phyloP scores from a whole-genome alignment of 2,329 filamentous ascomycete genomes.

The Furcasterigmium furcatum region DNA sequence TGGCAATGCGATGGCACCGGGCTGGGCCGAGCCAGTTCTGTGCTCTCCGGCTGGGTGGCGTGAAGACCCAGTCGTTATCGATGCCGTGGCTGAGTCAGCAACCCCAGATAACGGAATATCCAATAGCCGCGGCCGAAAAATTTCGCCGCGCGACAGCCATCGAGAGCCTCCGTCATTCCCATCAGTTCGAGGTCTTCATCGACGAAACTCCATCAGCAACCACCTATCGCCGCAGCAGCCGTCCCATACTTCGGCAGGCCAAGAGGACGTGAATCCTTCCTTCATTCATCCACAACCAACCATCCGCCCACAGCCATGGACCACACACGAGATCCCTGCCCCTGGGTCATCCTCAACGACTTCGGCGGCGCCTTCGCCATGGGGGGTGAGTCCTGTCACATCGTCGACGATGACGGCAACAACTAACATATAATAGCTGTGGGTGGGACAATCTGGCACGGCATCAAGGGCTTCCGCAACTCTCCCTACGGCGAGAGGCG shows the following conservation, averaged over 20 bases:
- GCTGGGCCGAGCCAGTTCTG: too few relatives aligned
- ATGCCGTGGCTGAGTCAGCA: background rate
- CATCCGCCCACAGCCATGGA: constrained; percentile 64
- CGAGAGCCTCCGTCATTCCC: background rate
- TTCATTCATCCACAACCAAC: constrained; percentile 2
- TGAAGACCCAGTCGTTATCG: too few relatives aligned
- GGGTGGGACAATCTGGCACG: constrained; percentile 88
- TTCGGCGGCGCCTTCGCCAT: constrained; percentile 96
- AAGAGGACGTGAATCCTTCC: background rate
- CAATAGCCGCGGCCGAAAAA: background rate
- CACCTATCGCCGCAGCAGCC: constrained; percentile 8
- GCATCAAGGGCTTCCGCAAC: constrained; percentile 91
- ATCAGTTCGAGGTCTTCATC: background rate
- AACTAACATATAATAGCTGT: constrained; percentile 41
- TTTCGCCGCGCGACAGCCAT: background rate
- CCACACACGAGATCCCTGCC: constrained; percentile 95
- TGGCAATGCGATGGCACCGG: too few relatives aligned
- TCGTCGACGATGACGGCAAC: too few relatives aligned
- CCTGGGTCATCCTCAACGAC: constrained; percentile 94
- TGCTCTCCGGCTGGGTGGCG: too few relatives aligned
- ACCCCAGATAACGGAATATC: background rate
- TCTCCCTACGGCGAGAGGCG: constrained; percentile 89
- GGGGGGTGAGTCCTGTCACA: constrained; percentile 58
- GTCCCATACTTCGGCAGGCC: background rate
- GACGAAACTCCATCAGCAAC: background rate